Base-by-base conservation (phyloP, 2,329 filamentous ascomycete species). In the Hymenoscyphus repandus region DNA sequence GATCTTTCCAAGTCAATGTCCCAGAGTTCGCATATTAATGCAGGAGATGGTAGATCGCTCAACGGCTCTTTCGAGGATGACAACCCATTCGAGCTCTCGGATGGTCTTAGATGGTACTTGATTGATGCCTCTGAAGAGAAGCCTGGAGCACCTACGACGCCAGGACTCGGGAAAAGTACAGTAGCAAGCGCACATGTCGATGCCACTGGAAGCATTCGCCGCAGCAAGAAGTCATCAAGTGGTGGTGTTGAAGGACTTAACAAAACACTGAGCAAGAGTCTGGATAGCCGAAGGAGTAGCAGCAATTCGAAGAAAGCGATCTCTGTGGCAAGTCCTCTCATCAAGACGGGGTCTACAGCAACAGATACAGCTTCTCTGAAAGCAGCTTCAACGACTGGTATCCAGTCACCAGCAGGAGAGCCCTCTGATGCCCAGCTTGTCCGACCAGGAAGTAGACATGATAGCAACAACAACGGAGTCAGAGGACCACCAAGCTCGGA, bases 71-170 rank as follows among this genome's bases (percentile, higher is more conserved):
- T 81, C 17, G 90, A 95, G 58, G 90, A 96, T 56, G 93, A 97
- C 58, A 99, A 99, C 64, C 93, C 93, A 0, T 99, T 99, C 68
- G 91, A 96, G 62, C 77, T 99, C 11, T 96, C 90, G 0, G 93
- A 99, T 62, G 93, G 93, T 2, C 73, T 99, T 43, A 83, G 92
- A 32, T 99, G 93, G 93, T 97, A 96, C 69, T 79, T 99, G 5
- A 85, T 99, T 33, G 92, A 99, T 65, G 93, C 93, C 0, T 78
- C 82, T 1, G 93, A 99, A 69, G 93, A 99, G 69, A 96, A 96
- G 64, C 83, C 90, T 0, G 87, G 87, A 1, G 91, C 90, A 38
- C 93, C 93, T 0, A 85, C 87, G n/a, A 97, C 92, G 0, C 92
- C 93, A 0, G 91, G 92, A 0, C 78, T 96, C 49, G 89, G 88